Evolutionary conservation across 2,329 filamentous ascomycete species (phyloP).

Genomic region (Dryadomyces sulphureus): DNA sequence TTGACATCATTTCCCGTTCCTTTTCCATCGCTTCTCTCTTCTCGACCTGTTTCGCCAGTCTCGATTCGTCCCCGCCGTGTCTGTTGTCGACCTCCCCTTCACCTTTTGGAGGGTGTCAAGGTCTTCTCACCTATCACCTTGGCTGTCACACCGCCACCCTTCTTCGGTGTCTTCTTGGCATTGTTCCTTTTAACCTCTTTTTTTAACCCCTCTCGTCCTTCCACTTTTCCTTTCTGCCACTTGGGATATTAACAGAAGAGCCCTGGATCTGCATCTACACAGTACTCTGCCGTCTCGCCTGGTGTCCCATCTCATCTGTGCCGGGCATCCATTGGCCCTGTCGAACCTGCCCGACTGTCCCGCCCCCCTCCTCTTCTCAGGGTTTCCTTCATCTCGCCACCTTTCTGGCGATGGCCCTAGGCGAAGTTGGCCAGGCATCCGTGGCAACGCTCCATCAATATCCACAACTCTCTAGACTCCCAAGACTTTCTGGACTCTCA

Average conservation of each 20-base stretch:
- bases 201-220: not conserved
- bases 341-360: not conserved
- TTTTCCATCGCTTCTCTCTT: too few species aligned
- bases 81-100: too few species aligned
- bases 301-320: not conserved
- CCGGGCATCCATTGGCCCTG: not conserved
- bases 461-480: not conserved
- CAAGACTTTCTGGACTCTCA: not conserved
- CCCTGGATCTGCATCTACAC: too few species aligned
- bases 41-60: too few species aligned
- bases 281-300: not conserved
- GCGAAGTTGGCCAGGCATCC: slow-evolving; percentile 10
- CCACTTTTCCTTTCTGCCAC: not conserved
- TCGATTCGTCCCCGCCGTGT: too few species aligned
- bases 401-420: slow-evolving; percentile 10
- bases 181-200: not conserved
- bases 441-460: slow-evolving; percentile 7
- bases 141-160: not conserved
- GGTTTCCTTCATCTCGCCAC: not conserved
- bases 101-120: too few species aligned
- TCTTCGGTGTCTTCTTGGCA: not conserved
- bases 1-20: not conserved
- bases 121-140: not conserved
- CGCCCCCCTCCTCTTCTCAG: not conserved
- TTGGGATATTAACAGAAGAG: too few species aligned